phyloP scores from a whole-genome alignment of 345 rosid species.

The Boechera stricta region DNA sequence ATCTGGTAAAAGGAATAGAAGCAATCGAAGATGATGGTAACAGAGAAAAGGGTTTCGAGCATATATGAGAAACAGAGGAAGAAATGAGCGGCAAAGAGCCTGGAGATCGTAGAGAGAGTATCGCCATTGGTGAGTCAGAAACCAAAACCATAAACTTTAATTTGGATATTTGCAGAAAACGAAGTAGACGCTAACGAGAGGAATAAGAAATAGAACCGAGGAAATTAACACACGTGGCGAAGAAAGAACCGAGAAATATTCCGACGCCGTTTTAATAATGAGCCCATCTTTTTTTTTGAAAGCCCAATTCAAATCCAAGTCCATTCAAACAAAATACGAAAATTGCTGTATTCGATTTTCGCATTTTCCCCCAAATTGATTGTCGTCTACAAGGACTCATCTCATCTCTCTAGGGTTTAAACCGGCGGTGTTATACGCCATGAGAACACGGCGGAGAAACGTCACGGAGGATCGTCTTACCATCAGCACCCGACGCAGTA shows the following conservation, averaged over 20 bases:
- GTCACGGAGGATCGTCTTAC: not conserved
- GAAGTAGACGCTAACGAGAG: not conserved
- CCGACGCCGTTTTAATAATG: not conserved
- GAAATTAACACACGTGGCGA: constrained; percentile 29
- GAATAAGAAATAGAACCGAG: not conserved
- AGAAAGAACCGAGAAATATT: constrained; percentile 3
- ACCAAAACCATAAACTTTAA: not conserved
- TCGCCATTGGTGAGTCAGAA: constrained; percentile 37
- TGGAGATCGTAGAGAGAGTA: constrained; percentile 38
- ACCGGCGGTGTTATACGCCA: not conserved
- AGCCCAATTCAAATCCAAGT: not conserved
- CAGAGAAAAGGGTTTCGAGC: constrained; percentile 23
- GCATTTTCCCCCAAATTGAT: not conserved
- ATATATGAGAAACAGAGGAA: constrained; percentile 21
- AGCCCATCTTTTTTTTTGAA: not conserved
- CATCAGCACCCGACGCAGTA: not conserved
- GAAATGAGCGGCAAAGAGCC: constrained; percentile 32
- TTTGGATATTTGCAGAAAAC: not conserved
- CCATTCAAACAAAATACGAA: not conserved
- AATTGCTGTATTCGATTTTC: not conserved
- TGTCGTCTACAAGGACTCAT: not conserved
- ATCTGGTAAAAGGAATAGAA: constrained; percentile 23
- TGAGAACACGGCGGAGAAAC: not conserved
- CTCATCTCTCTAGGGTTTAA: not conserved
- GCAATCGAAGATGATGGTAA: constrained; percentile 6